Base-by-base conservation (phyloP, 2,329 filamentous ascomycete species). In the Zymoseptoria brevis region DNA sequence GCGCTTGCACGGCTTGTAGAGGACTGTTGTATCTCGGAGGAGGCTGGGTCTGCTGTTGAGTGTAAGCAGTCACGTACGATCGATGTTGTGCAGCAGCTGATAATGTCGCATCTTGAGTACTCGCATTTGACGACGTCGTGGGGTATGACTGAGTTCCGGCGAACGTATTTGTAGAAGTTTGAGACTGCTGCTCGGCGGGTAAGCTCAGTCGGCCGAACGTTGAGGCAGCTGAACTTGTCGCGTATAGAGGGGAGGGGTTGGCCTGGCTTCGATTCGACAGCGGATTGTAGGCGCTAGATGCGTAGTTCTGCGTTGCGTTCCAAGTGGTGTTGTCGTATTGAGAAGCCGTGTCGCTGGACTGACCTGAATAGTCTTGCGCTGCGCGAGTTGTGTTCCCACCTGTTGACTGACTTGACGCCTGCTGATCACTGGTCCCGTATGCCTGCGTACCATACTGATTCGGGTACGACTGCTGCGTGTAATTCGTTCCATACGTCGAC, bases 11-110 rank as follows among this genome's bases (percentile, higher is more conserved):
- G 8, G 67, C 67, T 45, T 71, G 67, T 5, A 69, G 55, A 16
- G 69, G 67, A 59, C 70, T 71, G 22, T 62, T 65, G 57, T 72
- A 71, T 53, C 68, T 64, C 35, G 66, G 64, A 6, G 65, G 66
- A 41, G 63, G 67, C 49, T 59, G 59, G 21, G 57, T 54, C 57
- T 66, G 62, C 29, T 57, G 55, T 48, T 64, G 59, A 52, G 55
- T 63, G 59, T 67, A 62, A 54, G 59, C 58, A 49, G 50, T 60
- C 58, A 62, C 59, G 58, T 66, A 63, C 9, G 48, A 55, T 13
- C 54, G 58, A 49, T 54, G 58, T 53, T 56, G 51, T 50, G 60
- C 60, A n/a, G 62, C 61, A 56, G 60, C 66, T 29, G 51, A 53
- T 21, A 62, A 58, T 41, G 64, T 65, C 53, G 64, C 66, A 51